These are phyloP conservation scores for Elsinoe fawcettii DNA, from an alignment of 2,329 filamentous ascomycete species.

Conservation along the genomic window DNA sequence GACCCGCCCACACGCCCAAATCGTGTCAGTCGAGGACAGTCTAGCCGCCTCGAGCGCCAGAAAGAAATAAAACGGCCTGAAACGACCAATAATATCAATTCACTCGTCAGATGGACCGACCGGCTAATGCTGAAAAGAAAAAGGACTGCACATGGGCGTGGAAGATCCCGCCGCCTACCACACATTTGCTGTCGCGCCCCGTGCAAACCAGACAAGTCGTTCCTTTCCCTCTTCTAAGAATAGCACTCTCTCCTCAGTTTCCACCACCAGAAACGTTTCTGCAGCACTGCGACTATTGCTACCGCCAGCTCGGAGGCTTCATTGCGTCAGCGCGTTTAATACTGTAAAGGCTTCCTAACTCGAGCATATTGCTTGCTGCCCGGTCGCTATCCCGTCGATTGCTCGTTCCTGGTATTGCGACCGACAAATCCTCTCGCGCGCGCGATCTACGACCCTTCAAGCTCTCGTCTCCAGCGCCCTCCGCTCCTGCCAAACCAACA, in stretches of 20 bases:
- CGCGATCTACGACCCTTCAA: neutral
- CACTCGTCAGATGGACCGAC: neutral
- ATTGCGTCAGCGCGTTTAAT: constrained; percentile 13
- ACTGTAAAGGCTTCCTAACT: neutral
- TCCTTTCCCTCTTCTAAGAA: constrained; percentile 14
- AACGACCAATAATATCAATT: neutral
- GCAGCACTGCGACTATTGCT: constrained; percentile 3
- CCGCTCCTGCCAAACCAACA: constrained; percentile 11
- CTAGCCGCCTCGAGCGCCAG: constrained; percentile 12
- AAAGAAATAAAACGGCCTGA: constrained; percentile 7
- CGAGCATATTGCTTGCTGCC: neutral
- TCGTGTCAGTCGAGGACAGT: neutral
- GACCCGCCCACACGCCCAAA: neutral
- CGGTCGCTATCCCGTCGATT: neutral
- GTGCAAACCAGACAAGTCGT: neutral
- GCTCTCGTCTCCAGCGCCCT: neutral
- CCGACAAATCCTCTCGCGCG: neutral
- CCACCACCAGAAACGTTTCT: constrained; percentile 12
- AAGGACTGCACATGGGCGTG: neutral
- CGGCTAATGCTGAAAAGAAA: neutral
- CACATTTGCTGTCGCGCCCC: neutral
- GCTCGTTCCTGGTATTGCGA: constrained; percentile 7
- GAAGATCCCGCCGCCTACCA: constrained; percentile 3
- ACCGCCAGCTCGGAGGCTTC: neutral
- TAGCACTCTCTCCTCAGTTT: constrained; percentile 13